Evolutionary conservation across 106 monocot species (phyloP).

Genomic region (Allium sativum): DNA sequence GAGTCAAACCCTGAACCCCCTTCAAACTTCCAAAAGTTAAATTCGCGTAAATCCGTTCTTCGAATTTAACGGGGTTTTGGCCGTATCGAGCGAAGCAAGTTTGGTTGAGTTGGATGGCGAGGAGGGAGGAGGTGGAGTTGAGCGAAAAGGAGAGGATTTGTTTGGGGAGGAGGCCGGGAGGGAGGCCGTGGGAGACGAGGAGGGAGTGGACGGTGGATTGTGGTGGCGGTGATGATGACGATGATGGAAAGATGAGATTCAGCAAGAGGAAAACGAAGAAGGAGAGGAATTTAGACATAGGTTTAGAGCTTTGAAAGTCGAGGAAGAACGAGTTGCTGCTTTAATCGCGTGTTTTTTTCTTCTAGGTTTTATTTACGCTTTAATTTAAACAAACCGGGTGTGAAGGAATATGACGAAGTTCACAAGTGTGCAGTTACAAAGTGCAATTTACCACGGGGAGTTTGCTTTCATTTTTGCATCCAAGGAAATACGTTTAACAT

Average conservation of each 20-base stretch:
- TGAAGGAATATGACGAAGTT: too few species aligned
- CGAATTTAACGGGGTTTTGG: constrained; percentile 34
- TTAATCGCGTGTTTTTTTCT: too few species aligned
- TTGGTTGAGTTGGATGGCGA: constrained; percentile 27
- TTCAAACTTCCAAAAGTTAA: constrained; percentile 45
- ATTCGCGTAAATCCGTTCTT: constrained; percentile 32
- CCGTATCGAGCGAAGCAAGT: constrained; percentile 41
- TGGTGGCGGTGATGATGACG: neutral
- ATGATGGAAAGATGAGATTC: neutral
- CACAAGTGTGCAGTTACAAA: too few species aligned
- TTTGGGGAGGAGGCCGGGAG: constrained; percentile 42
- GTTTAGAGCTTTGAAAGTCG: too few species aligned
- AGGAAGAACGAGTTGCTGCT: too few species aligned
- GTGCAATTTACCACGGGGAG: too few species aligned
- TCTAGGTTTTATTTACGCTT: too few species aligned
- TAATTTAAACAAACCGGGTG: too few species aligned
- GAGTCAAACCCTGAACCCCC: constrained; percentile 40
- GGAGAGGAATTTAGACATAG: neutral
- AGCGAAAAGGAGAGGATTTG: constrained; percentile 29
- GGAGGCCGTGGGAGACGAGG: constrained; percentile 43
- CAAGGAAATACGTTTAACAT: too few species aligned
- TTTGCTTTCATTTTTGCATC: too few species aligned
- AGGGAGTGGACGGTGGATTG: constrained; percentile 29
- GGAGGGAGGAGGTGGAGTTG: constrained; percentile 26
- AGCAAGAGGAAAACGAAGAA: neutral